Percentiles rank a stretch among this genome's conserved stretches.
Conservation (phyloP, 345 rosid species). For the Dovyalis caffra region DNA sequence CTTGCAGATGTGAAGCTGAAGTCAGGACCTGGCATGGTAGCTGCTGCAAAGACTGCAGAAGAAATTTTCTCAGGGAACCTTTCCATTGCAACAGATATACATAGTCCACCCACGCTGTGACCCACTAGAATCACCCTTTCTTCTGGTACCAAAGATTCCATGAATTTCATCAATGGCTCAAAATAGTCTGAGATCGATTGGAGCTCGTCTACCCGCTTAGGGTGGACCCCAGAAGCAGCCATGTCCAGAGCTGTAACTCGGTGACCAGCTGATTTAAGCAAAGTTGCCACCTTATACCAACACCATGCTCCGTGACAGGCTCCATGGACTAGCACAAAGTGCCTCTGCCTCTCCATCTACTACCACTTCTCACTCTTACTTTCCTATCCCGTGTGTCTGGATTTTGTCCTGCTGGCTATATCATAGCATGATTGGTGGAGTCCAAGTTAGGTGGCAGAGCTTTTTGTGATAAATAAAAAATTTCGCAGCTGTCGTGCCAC, state of each 20-base stretch:
- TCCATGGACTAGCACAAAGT: slow-evolving; percentile 29
- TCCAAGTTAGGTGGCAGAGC: neutral
- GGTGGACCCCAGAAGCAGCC: too few species aligned
- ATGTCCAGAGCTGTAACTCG: slow-evolving; percentile 31
- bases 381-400: neutral
- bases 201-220: slow-evolving; percentile 22
- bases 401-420: neutral
- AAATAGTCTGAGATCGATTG: slow-evolving; percentile 27
- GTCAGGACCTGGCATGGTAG: slow-evolving; percentile 34
- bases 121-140: too few species aligned
- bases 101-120: too few species aligned
- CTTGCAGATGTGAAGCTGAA: neutral
- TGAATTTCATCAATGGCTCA: slow-evolving; percentile 35
- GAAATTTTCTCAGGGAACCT: slow-evolving; percentile 38
- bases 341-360: slow-evolving; percentile 5
- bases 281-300: slow-evolving; percentile 39
- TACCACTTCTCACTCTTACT: too few species aligned
- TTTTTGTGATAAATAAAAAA: too few species aligned
- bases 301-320: too few species aligned
- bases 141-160: slow-evolving; percentile 22
- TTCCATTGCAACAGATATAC: slow-evolving; percentile 45
- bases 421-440: neutral
- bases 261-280: slow-evolving; percentile 26
- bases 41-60: slow-evolving; percentile 30
- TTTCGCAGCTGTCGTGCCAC: too few species aligned